Conservation (phyloP, 2,329 filamentous ascomycete species). For the Byssoonygena ceratinophila region DNA sequence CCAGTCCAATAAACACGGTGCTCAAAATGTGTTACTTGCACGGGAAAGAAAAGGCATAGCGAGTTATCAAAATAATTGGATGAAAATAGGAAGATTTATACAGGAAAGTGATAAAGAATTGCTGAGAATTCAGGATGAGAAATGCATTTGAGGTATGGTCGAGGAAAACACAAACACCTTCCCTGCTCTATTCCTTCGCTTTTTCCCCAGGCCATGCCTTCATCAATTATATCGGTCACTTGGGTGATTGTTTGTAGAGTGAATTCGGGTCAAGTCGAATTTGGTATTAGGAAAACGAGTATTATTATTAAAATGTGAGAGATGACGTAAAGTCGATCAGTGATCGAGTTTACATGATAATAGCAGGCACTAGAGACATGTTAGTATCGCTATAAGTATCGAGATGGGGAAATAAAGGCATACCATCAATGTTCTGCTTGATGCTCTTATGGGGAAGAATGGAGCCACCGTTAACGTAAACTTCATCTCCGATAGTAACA, state of each 20-base stretch:
- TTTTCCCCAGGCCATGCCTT: slow-evolving; percentile 1
- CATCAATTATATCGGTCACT: slow-evolving; percentile 16
- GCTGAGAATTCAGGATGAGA: slow-evolving; percentile 12
- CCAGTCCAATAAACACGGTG: neutral
- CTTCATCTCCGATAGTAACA: slow-evolving; percentile 93
- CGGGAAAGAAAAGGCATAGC: neutral
- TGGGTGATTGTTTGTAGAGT: slow-evolving; percentile 22
- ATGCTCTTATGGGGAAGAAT: slow-evolving; percentile 97
- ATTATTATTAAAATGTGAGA: neutral
- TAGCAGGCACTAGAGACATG: slow-evolving; percentile 34
- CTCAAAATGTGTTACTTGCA: neutral
- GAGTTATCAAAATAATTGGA: neutral
- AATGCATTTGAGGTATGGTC: slow-evolving; percentile 7
- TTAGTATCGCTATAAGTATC: slow-evolving; percentile 5
- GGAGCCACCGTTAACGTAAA: slow-evolving; percentile 95
- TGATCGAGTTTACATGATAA: slow-evolving; percentile 38
- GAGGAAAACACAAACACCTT: slow-evolving; percentile 7
- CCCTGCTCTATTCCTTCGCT: slow-evolving; percentile 9
- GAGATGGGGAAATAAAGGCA: slow-evolving; percentile 23
- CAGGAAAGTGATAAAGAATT: neutral
- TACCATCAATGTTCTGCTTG: slow-evolving; percentile 89
- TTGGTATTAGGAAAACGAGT: neutral
- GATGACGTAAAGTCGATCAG: neutral
- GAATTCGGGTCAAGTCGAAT: slow-evolving; percentile 16
- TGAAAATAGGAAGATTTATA: neutral